Evolutionary conservation across 2,329 filamentous ascomycete species (phyloP), one percentile per base, ranked within the genome.

Genomic region (Leptosphaerulina australis): DNA sequence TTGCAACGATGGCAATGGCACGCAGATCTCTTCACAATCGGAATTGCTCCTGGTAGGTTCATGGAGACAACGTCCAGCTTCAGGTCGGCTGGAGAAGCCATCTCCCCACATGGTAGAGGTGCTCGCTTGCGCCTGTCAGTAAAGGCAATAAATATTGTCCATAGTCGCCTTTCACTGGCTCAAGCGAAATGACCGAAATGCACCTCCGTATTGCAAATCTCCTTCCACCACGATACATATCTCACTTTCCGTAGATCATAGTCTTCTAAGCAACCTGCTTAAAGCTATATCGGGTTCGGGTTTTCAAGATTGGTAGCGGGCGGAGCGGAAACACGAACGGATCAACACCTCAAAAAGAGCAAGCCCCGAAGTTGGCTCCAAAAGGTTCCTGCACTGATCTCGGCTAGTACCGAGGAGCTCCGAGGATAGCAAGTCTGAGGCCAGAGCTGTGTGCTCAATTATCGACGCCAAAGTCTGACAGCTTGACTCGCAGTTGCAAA

Each of bases 291-390:
- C 29, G 40, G 49, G 49, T 55, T 56, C 55, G 59, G 59, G 58
- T 61, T 60, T 58, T 41, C 18, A 43, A 51, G 26, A 37, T 41
- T 46, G 48, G 56, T 56, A 56, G 58, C 62, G 67, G 66, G 53
- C 62, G 66, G 67, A 59, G 59, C 63, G 66, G 66, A 65, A 66
- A 60, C 58, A 56, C 60, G 62, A 60, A 51, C 48, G 48, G 55
- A 46, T 44, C 48, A 33, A 44, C 43, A 53, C 62, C 57, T 52
- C 63, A 50, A 63, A 61, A 61, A 50, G 46, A 59, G 67, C 68
- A 71, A 66, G 66, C 62, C 63, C 67, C 51, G 56, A 58, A 47
- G 44, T 49, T 69, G 67, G 66, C 64, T 65, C 59, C 56, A 53
- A 50, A 48, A 37, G 47, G 48, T 60, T 55, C 61, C 49, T 59